Evolutionary conservation across 345 rosid species (phyloP), one percentile per base, ranked within the genome.

Genomic region (Salix koriyanagi): DNA sequence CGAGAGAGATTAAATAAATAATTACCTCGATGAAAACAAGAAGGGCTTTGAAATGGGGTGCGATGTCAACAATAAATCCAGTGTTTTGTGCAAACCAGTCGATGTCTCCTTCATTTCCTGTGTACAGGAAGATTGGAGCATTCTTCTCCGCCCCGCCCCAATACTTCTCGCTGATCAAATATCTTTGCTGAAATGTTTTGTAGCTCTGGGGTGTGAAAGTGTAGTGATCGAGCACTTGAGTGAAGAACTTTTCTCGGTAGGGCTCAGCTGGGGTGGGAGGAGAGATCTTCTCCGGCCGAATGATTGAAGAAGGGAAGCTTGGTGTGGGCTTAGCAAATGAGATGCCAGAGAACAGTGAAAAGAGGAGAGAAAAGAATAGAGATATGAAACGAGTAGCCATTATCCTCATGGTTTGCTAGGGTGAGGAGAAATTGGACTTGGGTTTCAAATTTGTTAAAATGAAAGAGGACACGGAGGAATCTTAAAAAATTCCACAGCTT

Each of bases 191-290:
- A 50, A 90, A 88, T 1, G 70, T 85, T 58, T 87, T 83, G 66
- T 89, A 91, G 80, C 95, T 85, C 18, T 72, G 76, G 7, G 87
- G 87, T 28, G 41, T 81, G 88, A 79, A 88, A 77, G 79, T 80
- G 83, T 89, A 91, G 85, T 89, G 95, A 66, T 91, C 95, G 0
- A 91, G 88, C 25, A 75, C 79, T 75, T 89, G 93, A 21, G 92
- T 87, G 87, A 77, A 87, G 78, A 82, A 91, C 46, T 72, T 79
- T 11, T 85, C 82, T 73, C 36, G 73, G 82, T 82, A 88, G 6
- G 75, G 74, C 76, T 77, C 67, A 12, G 28, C 69, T 41, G 67
- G 30, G 2, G 44, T 11, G 6, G 76, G n/a, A 74, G 39, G 25
- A 4, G 86, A 79, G 19, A 75, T 21, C 56, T 68, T 73, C 70